phyloP scores from a whole-genome alignment of 176 grass and related monocot genomes.

The Cymbopogon citratus region DNA sequence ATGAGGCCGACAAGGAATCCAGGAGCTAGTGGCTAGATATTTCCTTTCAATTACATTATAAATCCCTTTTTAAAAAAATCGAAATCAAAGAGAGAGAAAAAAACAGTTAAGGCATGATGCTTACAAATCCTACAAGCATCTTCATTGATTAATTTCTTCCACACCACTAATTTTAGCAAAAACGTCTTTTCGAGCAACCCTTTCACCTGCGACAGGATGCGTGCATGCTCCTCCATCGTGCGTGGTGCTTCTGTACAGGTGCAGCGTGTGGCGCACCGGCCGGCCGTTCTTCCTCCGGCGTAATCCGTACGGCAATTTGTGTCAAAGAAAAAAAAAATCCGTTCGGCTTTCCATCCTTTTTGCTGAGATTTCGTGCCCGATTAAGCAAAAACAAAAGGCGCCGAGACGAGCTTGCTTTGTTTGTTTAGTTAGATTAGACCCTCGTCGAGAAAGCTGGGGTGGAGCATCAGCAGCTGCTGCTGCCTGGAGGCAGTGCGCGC shows the following conservation, averaged over 20 bases:
- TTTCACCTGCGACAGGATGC: neutral
- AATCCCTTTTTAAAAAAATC: neutral
- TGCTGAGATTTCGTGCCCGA: neutral
- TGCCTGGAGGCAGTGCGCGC: neutral
- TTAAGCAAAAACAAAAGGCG: slow-evolving; percentile 17
- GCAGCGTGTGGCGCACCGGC: no score
- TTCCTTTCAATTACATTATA: neutral
- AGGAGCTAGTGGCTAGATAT: slow-evolving; percentile 5
- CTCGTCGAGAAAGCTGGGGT: neutral
- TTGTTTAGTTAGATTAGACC: neutral
- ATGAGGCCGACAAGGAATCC: slow-evolving; percentile 41
- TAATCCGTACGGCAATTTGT: neutral
- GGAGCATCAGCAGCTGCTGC: no score
- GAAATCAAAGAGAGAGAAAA: neutral
- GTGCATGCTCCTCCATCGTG: neutral
- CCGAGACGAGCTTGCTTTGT: neutral
- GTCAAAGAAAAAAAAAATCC: no score
- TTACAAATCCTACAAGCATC: neutral
- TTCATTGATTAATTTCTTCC: neutral
- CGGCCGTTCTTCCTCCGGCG: neutral
- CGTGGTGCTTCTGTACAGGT: no score
- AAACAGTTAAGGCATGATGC: neutral
- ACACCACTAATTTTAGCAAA: neutral
- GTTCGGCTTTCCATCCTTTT: neutral
- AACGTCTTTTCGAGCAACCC: neutral